These are phyloP conservation scores for Huntiella omanensis DNA, from an alignment of 2,329 filamentous ascomycete genomes.

Conservation along the genomic window DNA sequence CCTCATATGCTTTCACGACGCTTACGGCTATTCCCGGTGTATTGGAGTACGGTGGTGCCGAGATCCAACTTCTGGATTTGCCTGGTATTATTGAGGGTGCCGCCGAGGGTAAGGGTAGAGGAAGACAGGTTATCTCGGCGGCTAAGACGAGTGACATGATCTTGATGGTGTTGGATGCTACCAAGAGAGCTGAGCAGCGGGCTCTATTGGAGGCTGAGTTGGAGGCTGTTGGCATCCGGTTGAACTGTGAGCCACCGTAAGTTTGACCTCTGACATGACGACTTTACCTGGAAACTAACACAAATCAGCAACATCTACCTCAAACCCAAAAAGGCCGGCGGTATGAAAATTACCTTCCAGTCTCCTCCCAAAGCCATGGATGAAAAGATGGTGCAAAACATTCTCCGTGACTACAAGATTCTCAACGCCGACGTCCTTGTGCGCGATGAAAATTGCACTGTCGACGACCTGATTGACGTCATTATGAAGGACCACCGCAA, in stretches of 20 bases:
- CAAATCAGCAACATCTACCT: constrained; percentile 73
- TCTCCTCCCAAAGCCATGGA: constrained; percentile 76
- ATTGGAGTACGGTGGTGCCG: constrained; percentile 89
- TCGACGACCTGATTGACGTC: constrained; percentile 97
- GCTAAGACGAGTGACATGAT: constrained; percentile 97
- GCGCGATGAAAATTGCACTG: constrained; percentile 83
- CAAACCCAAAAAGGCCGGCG: constrained; percentile 85
- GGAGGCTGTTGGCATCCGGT: constrained; percentile 81
- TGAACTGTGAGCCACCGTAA: constrained; percentile 81
- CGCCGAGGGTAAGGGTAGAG: constrained; percentile 84
- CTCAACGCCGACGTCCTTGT: constrained; percentile 93
- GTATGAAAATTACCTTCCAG: constrained; percentile 97
- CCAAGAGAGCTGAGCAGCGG: constrained; percentile 86
- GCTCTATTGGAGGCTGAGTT: constrained; percentile 78
- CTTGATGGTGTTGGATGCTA: constrained; percentile 91
- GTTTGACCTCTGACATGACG: constrained; percentile 16
- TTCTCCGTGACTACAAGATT: constrained; percentile 95
- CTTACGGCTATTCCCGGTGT: constrained; percentile 94
- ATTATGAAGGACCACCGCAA: constrained; percentile 99
- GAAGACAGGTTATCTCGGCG: constrained; percentile 88
- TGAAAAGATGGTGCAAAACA: constrained; percentile 97
- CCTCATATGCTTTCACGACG: constrained; percentile 93
- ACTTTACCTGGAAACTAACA: constrained; percentile 3
- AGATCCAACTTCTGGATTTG: constrained; percentile 94
- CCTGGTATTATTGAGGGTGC: constrained; percentile 97